Evolutionary conservation across 257 asterid genomes (phyloP).

Genomic region (Fraxinus americana): DNA sequence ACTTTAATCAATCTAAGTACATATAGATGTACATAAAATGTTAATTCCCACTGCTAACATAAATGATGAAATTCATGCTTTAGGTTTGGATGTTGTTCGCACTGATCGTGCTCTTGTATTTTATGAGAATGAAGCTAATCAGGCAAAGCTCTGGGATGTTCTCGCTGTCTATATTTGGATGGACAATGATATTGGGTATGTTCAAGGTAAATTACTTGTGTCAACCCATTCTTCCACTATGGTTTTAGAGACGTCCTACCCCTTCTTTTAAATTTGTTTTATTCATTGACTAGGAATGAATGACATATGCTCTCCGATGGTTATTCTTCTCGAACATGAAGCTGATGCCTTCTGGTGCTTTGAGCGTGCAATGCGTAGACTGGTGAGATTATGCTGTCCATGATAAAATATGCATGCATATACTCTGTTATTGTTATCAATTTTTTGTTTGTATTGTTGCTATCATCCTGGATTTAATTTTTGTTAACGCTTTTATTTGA

Average conservation of each 20-base stretch:
- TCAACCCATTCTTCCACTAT: conserved; percentile 20
- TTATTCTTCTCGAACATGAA: conserved; percentile 81
- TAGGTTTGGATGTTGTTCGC: conserved; percentile 92
- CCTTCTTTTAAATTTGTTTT: conserved; percentile 22
- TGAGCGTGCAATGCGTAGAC: conserved; percentile 94
- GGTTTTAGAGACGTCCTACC: conserved; percentile 28
- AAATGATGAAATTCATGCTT: conserved; percentile 26
- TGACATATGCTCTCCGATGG: conserved; percentile 97
- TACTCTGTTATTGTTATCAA: neutral
- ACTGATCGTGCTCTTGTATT: conserved; percentile 81
- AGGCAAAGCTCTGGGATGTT: conserved; percentile 82
- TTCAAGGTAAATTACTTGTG: conserved; percentile 70
- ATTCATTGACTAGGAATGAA: conserved; percentile 74
- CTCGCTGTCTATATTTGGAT: conserved; percentile 91
- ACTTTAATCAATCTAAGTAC: neutral
- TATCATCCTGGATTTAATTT: conserved; percentile 13
- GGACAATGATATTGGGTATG: conserved; percentile 93
- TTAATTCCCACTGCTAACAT: conserved; percentile 25
- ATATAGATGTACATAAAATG: neutral
- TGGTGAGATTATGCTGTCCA: conserved; percentile 51
- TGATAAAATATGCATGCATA: neutral
- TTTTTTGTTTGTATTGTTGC: conserved; percentile 4
- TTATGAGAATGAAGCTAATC: conserved; percentile 82
- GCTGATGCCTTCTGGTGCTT: conserved; percentile 99
- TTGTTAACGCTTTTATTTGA: neutral